Conservation (phyloP, 306 rosid genomes). For the Psophocarpus tetragonolobus region DNA sequence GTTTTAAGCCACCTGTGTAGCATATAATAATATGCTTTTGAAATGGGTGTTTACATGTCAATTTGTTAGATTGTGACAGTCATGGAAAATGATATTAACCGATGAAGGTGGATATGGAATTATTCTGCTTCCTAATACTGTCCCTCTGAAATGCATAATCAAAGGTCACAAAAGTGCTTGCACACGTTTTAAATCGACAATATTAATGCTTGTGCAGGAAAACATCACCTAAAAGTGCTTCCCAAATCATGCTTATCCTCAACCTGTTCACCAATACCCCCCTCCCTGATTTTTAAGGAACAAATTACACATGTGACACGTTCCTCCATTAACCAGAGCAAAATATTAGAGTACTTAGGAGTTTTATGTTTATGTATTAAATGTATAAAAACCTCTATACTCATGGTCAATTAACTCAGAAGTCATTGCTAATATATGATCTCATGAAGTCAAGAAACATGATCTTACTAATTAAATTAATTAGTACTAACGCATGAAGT, state of each 20-base stretch:
- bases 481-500: too few species aligned
- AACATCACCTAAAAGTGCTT: constrained; percentile 31
- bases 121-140: constrained; percentile 24
- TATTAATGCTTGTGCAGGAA: not conserved
- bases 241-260: constrained; percentile 12
- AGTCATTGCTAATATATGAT: not conserved
- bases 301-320: too few species aligned
- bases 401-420: too few species aligned
- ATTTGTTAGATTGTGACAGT: not conserved
- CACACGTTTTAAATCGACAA: constrained; percentile 3
- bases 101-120: constrained; percentile 48
- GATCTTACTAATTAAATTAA: too few species aligned
- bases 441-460: too few species aligned
- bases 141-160: constrained; percentile 1
- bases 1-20: constrained; percentile 30
- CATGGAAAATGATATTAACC: constrained; percentile 20
- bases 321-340: not conserved
- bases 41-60: constrained; percentile 30
- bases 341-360: not conserved
- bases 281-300: not conserved
- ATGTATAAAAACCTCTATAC: not conserved
- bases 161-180: constrained; percentile 31
- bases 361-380: not conserved
- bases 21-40: constrained; percentile 26
- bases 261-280: not conserved